These are phyloP conservation scores for Golubevia pallescens DNA, from an alignment of 1,284 basidiomycete genomes.

Conservation along the genomic window DNA sequence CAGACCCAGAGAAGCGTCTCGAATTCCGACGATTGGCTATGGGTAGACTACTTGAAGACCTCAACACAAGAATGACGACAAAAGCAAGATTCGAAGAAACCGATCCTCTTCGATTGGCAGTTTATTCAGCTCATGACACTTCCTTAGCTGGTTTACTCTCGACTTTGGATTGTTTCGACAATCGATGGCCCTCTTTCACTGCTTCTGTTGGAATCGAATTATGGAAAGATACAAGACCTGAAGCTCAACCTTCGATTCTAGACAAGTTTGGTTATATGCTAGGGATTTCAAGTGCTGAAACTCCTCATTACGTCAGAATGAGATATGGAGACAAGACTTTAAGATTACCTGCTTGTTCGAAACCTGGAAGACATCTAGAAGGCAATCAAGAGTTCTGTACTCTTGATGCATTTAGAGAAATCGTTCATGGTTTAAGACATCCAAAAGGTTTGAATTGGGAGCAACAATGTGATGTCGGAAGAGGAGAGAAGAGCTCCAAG, in stretches of 20 bases:
- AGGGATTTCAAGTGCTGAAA: conserved; percentile 3
- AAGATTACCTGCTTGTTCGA: conserved; percentile 73
- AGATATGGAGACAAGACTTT: conserved; percentile 77
- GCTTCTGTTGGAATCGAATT: conserved; percentile 47
- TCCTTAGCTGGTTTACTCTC: conserved; percentile 74
- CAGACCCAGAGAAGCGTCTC: conserved; percentile 61
- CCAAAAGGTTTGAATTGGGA: conserved; percentile 42
- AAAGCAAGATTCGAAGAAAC: conserved; percentile 25
- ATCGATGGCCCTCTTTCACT: conserved; percentile 68
- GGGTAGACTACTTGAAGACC: conserved; percentile 75
- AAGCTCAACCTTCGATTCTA: conserved; percentile 3
- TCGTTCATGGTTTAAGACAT: conserved; percentile 41
- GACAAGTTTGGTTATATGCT: conserved; percentile 1
- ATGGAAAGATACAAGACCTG: not conserved
- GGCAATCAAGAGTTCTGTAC: conserved; percentile 80
- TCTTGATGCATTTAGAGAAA: conserved; percentile 72
- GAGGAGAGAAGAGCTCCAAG: conserved; percentile 30
- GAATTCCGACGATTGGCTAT: conserved; percentile 79
- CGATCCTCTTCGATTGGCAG: conserved; percentile 65
- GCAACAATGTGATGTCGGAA: conserved; percentile 42
- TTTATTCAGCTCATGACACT: conserved; percentile 72
- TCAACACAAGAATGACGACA: conserved; percentile 70
- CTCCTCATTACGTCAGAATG: conserved; percentile 70
- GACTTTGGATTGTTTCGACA: conserved; percentile 78
- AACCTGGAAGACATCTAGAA: conserved; percentile 73